Evolutionary conservation across 116 monocot genomes (phyloP).

Genomic region (Trichopus zeylanicus): DNA sequence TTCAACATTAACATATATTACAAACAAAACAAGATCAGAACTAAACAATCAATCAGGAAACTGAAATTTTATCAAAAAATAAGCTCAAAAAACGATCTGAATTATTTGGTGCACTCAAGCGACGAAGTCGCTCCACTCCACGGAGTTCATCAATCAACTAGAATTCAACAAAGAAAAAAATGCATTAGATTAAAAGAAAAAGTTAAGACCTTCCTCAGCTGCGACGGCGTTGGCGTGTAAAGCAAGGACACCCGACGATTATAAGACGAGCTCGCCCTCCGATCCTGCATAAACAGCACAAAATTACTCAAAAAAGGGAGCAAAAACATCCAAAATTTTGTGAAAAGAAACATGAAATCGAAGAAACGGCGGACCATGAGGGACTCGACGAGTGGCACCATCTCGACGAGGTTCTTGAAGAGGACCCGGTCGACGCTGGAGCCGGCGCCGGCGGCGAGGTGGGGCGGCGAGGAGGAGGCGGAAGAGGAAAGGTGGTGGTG

Average conservation of each 20-base stretch:
- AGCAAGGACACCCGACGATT: constrained; percentile 70
- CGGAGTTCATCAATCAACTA: neutral
- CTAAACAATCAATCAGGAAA: no score
- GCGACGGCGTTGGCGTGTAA: constrained; percentile 65
- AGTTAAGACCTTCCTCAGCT: constrained; percentile 33
- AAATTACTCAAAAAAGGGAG: neutral
- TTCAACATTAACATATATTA: no score
- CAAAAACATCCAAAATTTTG: neutral
- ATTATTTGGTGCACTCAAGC: no score
- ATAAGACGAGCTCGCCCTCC: constrained; percentile 55
- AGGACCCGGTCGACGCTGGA: constrained; percentile 66
- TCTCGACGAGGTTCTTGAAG: constrained; percentile 87
- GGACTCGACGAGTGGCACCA: constrained; percentile 93
- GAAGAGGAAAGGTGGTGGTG: neutral
- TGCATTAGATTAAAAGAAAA: neutral
- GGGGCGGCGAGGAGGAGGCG: neutral
- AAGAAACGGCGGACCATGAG: constrained; percentile 56
- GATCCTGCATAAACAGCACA: constrained; percentile 34
- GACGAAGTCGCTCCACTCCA: no score
- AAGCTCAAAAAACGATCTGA: no score
- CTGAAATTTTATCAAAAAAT: no score
- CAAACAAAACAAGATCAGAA: no score
- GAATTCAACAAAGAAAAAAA: neutral
- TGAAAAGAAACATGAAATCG: neutral
- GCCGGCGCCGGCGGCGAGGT: neutral